Percentiles rank a stretch among this genome's conserved stretches.
Conservation (phyloP, 305 asterid genomes). For the Salvia sclarea region DNA sequence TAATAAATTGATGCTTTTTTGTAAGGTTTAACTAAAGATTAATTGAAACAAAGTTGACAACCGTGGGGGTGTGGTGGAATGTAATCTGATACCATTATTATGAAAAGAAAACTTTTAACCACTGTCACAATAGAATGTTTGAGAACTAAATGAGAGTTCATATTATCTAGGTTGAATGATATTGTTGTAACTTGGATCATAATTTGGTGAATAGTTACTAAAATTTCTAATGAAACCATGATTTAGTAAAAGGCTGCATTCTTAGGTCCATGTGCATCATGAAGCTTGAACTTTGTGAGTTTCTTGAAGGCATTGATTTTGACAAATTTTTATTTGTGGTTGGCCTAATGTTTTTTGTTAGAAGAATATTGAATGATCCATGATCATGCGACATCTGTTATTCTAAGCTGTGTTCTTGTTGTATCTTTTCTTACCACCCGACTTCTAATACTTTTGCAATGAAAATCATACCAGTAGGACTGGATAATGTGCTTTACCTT, state of each 20-base stretch:
- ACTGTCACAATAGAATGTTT: background rate
- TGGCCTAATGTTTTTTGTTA: background rate
- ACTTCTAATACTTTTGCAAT: conserved; percentile 10
- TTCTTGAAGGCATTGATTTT: background rate
- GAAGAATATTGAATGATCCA: background rate
- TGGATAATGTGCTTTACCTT: conserved; percentile 1
- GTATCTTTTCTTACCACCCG: conserved; percentile 6
- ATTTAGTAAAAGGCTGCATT: background rate
- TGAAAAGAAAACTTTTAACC: background rate
- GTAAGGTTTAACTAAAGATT: conserved; percentile 3
- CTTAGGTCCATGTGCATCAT: conserved; percentile 5
- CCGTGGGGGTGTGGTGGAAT: background rate
- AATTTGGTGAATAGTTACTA: background rate
- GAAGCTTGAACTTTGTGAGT: conserved; percentile 19
- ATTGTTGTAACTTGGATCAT: background rate
- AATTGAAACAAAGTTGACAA: background rate
- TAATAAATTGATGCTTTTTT: conserved; percentile 1
- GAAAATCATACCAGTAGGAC: background rate
- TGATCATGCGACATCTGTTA: background rate
- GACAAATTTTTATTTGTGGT: background rate
- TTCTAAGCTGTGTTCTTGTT: conserved; percentile 13
- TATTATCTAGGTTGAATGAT: conserved; percentile 4
- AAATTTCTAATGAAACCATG: background rate
- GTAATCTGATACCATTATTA: background rate
- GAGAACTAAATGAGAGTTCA: background rate